phyloP scores from a whole-genome alignment of 352 stramenopile species.

The Phytophthora sansomeana region DNA sequence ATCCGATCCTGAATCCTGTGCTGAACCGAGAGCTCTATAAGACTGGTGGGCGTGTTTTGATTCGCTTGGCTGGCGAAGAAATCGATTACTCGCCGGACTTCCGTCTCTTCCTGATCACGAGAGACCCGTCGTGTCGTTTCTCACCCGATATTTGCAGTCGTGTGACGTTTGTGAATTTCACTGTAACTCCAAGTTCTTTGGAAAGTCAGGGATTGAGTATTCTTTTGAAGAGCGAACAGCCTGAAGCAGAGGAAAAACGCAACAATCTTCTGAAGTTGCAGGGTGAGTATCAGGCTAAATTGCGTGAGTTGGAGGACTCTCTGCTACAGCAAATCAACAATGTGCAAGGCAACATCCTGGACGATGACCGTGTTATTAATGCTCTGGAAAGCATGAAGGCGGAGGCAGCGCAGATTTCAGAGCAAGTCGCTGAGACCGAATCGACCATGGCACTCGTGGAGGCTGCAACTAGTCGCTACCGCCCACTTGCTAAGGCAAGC shows the following conservation, averaged over 20 bases:
- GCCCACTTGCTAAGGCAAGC: conserved; percentile 92
- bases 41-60: conserved; percentile 97
- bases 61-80: conserved; percentile 98
- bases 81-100: conserved; percentile 99
- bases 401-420: conserved; percentile 96
- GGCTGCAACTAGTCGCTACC: conserved; percentile 94
- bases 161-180: conserved; percentile 99
- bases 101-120: conserved; percentile 98
- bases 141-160: conserved; percentile 99
- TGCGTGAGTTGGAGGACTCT: conserved; percentile 98
- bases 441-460: conserved; percentile 88
- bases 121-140: conserved; percentile 97
- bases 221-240: conserved; percentile 97
- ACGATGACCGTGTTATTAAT: conserved; percentile 98
- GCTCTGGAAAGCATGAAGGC: conserved; percentile 99
- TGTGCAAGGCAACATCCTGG: conserved; percentile 99
- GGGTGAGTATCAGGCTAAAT: conserved; percentile 97
- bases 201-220: conserved; percentile 96
- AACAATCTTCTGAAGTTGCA: conserved; percentile 97
- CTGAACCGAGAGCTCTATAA: conserved; percentile 99
- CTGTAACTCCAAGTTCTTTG: conserved; percentile 98
- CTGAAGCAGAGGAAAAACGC: conserved; percentile 97
- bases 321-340: conserved; percentile 99
- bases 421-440: conserved; percentile 89
- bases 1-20: conserved; percentile 99